phyloP scores from a whole-genome alignment of 192 early-diverging fungal species.

The Coemansia pectinata region DNA sequence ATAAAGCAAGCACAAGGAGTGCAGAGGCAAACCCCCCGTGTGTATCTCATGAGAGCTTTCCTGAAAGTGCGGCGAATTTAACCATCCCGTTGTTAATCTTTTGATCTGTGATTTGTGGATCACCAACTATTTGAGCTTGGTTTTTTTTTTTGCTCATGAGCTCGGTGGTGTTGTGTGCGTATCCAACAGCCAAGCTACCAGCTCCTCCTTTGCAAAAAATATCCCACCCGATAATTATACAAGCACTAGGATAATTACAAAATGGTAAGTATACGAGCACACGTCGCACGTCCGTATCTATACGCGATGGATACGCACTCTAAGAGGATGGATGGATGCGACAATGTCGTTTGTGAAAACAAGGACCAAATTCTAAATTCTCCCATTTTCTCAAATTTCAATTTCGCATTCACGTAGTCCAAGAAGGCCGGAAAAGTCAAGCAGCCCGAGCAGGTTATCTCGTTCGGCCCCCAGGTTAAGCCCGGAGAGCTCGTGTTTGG shows the following conservation, averaged over 20 bases:
- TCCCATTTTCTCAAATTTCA: background rate
- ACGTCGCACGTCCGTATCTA: background rate
- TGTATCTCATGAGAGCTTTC: background rate
- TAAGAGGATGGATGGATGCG: slow-evolving; percentile 6
- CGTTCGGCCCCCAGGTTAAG: slow-evolving; percentile 95
- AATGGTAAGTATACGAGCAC: slow-evolving; percentile 4
- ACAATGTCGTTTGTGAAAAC: background rate
- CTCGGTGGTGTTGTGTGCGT: background rate
- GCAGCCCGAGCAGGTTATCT: slow-evolving; percentile 85
- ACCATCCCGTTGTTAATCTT: background rate
- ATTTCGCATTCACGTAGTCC: slow-evolving; percentile 29
- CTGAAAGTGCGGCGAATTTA: background rate
- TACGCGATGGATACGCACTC: background rate
- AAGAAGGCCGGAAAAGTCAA: slow-evolving; percentile 79
- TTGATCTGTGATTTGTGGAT: background rate
- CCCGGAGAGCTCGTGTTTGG: slow-evolving; percentile 99
- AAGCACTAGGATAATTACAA: slow-evolving; percentile 8
- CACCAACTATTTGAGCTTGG: background rate
- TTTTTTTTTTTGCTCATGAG: background rate
- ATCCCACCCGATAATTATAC: background rate
- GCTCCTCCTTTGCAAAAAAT: background rate
- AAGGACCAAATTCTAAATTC: background rate
- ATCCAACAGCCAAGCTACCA: background rate
- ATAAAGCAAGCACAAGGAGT: background rate
- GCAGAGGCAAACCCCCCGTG: background rate